Conservation (phyloP, 371 early-diverging fungal species). For the Apophysomyces variabilis region DNA sequence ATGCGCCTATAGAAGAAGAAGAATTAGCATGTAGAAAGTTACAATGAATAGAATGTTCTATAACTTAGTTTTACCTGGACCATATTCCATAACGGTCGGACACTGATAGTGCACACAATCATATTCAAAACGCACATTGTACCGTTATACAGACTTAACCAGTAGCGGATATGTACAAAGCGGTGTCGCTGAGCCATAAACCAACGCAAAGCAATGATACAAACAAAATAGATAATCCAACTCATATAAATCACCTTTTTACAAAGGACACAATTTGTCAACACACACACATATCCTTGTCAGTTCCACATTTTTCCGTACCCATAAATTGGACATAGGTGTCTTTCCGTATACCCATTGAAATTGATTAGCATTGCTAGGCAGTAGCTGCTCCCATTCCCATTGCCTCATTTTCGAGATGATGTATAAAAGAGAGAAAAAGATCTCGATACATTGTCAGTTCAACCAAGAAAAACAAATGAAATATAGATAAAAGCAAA, state of each 20-base stretch:
- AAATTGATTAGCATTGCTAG: slow-evolving; percentile 16
- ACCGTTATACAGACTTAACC: slow-evolving; percentile 14
- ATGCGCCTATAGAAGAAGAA: background rate
- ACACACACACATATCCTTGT: background rate
- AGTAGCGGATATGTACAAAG: slow-evolving; percentile 10
- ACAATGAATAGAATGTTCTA: too few species aligned
- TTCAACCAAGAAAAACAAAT: background rate
- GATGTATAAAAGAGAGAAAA: slow-evolving; percentile 1
- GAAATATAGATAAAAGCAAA: background rate
- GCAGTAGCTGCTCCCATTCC: slow-evolving; percentile 13
- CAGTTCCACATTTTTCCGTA: background rate
- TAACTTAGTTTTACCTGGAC: slow-evolving; percentile 18
- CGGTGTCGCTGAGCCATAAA: slow-evolving; percentile 30
- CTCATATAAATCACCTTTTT: slow-evolving; percentile 20
- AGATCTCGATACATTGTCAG: slow-evolving; percentile 5
- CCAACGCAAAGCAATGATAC: slow-evolving; percentile 26
- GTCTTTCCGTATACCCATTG: slow-evolving; percentile 25
- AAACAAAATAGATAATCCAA: slow-evolving; percentile 26
- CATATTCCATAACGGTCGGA: slow-evolving; percentile 13
- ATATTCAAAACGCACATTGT: slow-evolving; percentile 14
- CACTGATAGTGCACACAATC: slow-evolving; percentile 12
- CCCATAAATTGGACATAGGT: slow-evolving; percentile 26
- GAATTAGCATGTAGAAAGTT: background rate
- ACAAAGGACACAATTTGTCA: background rate
- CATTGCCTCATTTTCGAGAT: background rate